Percentiles rank a stretch among this genome's conserved stretches.
Conservation (phyloP, 306 rosid genomes). For the Quercus dentata region DNA sequence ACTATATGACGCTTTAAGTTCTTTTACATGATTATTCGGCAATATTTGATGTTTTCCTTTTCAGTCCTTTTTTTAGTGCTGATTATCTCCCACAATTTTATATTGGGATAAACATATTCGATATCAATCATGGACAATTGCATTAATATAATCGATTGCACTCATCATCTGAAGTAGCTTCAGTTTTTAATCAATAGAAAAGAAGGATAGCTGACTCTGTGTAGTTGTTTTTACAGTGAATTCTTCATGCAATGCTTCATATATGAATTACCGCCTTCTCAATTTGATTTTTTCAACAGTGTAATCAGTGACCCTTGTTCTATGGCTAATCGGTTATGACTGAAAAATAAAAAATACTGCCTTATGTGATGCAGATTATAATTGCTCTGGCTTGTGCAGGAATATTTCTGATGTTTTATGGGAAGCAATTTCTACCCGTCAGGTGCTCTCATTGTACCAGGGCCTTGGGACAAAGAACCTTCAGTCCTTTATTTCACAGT, state of each 20-base stretch:
- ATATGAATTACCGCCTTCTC: neutral
- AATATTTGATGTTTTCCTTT: neutral
- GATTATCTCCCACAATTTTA: too few species aligned
- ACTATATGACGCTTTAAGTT: neutral
- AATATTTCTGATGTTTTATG: conserved; percentile 84
- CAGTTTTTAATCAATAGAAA: neutral
- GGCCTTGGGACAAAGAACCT: conserved; percentile 92
- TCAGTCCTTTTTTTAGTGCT: neutral
- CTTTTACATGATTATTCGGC: neutral
- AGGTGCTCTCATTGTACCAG: conserved; percentile 78
- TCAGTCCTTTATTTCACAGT: conserved; percentile 73
- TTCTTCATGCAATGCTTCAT: neutral
- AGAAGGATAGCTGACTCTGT: neutral
- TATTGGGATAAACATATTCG: neutral
- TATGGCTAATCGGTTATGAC: neutral
- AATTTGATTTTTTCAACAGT: neutral
- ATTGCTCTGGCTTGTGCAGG: conserved; percentile 47
- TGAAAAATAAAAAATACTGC: neutral
- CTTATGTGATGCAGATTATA: neutral
- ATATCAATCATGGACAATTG: neutral
- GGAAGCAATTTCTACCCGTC: conserved; percentile 85
- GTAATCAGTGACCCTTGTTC: neutral
- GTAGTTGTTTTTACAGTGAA: neutral
- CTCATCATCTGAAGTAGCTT: neutral
- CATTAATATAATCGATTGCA: neutral